Base-by-base conservation (phyloP, 2,329 filamentous ascomycete species). In the Amesomyces nigricolor region DNA sequence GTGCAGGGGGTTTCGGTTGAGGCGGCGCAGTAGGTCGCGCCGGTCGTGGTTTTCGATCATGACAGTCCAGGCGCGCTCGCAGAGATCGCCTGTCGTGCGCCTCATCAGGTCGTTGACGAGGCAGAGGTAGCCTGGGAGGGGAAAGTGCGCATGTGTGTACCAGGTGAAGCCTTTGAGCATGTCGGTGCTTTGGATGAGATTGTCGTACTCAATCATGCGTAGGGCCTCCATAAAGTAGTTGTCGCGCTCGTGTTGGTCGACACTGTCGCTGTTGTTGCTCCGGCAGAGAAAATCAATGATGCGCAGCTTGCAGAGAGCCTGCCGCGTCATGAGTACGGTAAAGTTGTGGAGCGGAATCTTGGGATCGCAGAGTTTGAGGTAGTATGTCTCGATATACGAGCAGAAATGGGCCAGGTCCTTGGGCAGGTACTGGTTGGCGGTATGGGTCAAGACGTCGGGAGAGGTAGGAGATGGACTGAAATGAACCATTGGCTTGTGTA, bases 51-150 rank as follows among this genome's bases (percentile, higher is more conserved):
- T 81, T 59, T 75, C 72, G 49, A 75, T 72, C 56, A 85, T 79
- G 30, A 78, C 77, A 7, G 75, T 70, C 81, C 81, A 85, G 0
- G 81, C 80, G 10, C 78, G 76, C 62, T 83, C 80, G 51, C 79
- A 79, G 56, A 81, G 71, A 1, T 78, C 74, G n/a, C 81, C 81
- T 0, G 72, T 73, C 2, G 75, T 75, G 26, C 79, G 75, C 19
- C 72, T 68, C 5, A 78, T 77, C 38, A 85, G 70, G 63, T 83
- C 80, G 47, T 76, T 77, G 11, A 82, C 73, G 19, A 84, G 71
- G 62, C 80, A 82, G 66, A 84, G 80, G 67, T 83, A 84, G 1
- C 79, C 81, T 2, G 80, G 80, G 58, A 85, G 76, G 8, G 81
- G 81, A 53, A 83, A 81, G 65, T 83, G 75, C 62, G 82, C 77